Conservation (phyloP, 2,329 filamentous ascomycete species). For the Xylariaceae sp. region DNA sequence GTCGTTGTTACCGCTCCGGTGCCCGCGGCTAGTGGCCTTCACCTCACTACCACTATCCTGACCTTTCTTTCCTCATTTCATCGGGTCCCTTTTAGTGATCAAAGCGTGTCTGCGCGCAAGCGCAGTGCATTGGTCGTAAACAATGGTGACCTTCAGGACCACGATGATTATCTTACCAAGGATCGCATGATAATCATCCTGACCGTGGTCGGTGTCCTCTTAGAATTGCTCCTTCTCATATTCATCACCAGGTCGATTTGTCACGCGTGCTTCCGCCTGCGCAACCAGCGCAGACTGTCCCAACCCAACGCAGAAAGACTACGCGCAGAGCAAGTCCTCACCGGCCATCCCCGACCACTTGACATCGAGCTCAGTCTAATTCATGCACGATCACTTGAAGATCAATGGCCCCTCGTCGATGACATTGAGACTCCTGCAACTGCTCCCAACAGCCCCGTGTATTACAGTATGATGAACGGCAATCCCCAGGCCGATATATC, state of each 20-base stretch:
- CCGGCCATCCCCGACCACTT: not conserved
- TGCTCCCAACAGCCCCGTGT: not conserved
- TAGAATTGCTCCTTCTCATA: not conserved
- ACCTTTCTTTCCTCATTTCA: too few relatives aligned
- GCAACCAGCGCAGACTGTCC: too few relatives aligned
- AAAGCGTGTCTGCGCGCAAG: too few relatives aligned
- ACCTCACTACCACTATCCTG: too few relatives aligned
- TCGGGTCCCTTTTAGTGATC: too few relatives aligned
- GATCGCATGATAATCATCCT: not conserved
- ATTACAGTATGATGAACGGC: not conserved
- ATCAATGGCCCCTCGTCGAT: not conserved
- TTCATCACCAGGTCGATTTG: not conserved
- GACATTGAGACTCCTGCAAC: not conserved
- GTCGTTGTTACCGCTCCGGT: too few relatives aligned
- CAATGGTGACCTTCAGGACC: not conserved
- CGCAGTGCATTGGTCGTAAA: too few relatives aligned
- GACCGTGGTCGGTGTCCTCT: not conserved
- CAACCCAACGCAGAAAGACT: not conserved
- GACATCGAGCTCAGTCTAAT: constrained; percentile 13
- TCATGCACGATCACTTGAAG: not conserved
- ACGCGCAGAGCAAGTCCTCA: not conserved
- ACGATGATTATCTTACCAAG: not conserved
- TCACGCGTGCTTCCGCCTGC: not conserved
- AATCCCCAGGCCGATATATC: not conserved
- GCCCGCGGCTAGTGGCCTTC: too few relatives aligned